Evolutionary conservation across 331 rosid genomes (phyloP).

Genomic region (Malus hybrid): DNA sequence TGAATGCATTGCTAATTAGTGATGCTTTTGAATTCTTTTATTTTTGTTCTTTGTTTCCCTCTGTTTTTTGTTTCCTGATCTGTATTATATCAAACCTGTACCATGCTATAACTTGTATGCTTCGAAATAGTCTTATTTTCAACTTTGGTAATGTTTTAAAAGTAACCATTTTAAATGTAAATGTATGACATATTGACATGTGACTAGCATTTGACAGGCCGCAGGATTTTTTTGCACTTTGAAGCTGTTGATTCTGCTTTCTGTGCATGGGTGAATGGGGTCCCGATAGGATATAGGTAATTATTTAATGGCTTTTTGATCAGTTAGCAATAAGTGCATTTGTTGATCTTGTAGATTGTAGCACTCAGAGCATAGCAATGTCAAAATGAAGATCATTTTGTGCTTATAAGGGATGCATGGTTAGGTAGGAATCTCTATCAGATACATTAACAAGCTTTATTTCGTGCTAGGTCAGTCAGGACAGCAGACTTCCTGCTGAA

Average conservation of each 20-base stretch:
- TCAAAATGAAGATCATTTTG: background rate
- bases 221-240: constrained; percentile 87
- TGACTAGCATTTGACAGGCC: constrained; percentile 48
- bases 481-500: constrained; percentile 93
- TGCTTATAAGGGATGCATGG: background rate
- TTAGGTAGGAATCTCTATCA: background rate
- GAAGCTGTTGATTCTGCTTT: constrained; percentile 98
- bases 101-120: background rate
- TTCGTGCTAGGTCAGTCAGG: constrained; percentile 80
- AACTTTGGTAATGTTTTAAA: background rate
- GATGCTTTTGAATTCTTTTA: background rate
- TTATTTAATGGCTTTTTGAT: background rate
- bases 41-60: background rate
- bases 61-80: background rate
- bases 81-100: background rate
- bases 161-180: background rate
- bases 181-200: background rate
- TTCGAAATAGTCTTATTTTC: background rate
- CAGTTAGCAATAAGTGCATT: background rate
- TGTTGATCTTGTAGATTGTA: background rate
- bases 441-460: constrained; percentile 24
- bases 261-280: constrained; percentile 89
- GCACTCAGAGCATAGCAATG: too few species aligned
- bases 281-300: constrained; percentile 85
- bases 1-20: background rate